These are phyloP conservation scores for Backusella tarrabulga DNA, from an alignment of 192 early-diverging fungal genomes.

Conservation along the genomic window DNA sequence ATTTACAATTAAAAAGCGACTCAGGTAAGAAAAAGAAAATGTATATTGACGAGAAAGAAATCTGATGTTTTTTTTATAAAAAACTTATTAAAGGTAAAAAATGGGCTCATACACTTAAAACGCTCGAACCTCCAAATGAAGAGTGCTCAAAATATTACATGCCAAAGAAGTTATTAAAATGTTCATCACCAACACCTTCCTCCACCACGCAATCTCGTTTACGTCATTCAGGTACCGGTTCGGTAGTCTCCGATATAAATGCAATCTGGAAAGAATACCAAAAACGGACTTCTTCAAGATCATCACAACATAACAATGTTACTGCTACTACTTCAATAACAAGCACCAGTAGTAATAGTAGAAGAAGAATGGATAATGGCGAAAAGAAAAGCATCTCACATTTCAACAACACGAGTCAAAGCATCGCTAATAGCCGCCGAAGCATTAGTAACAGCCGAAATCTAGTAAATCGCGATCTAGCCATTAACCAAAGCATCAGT, in stretches of 20 bases:
- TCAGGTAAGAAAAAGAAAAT: slow-evolving; percentile 8
- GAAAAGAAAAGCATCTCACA: not conserved
- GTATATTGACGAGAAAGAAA: not conserved
- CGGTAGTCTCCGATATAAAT: not conserved
- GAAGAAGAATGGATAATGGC: not conserved
- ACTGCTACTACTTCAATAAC: not conserved
- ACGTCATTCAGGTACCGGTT: not conserved
- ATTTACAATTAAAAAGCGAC: slow-evolving; percentile 19
- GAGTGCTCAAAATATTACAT: slow-evolving; percentile 1
- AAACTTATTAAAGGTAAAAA: not conserved
- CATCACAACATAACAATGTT: not conserved
- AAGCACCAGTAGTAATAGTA: not conserved
- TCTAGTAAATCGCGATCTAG: not conserved
- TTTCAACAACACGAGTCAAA: not conserved
- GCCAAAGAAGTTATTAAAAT: slow-evolving; percentile 7
- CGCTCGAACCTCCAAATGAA: slow-evolving; percentile 10
- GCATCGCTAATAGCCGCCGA: not conserved
- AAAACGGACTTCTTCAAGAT: not conserved
- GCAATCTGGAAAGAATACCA: slow-evolving; percentile 15
- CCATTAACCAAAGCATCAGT: not conserved
- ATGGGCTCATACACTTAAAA: slow-evolving; percentile 10
- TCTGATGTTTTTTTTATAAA: not conserved
- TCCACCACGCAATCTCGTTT: not conserved
- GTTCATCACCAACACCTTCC: not conserved
- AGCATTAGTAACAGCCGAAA: not conserved